phyloP scores from a whole-genome alignment of 352 stramenopile genomes.

The Pythium aristosporum region DNA sequence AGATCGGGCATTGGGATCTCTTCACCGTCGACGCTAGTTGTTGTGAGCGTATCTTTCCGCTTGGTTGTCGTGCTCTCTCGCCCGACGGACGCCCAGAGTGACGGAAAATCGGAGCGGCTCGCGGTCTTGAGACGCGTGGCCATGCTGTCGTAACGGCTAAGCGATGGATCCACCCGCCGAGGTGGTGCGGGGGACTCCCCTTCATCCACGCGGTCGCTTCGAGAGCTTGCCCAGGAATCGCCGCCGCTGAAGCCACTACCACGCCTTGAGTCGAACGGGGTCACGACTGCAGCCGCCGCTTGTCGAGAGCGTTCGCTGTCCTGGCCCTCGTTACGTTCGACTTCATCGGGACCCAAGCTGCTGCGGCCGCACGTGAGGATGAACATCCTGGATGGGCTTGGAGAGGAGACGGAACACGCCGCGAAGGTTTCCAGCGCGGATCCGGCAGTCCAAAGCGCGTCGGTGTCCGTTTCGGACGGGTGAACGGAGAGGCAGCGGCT shows the following conservation, averaged over 20 bases:
- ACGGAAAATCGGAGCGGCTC: constrained; percentile 24
- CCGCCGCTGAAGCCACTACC: constrained; percentile 2
- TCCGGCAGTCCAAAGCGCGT: background rate
- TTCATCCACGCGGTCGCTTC: constrained; percentile 3
- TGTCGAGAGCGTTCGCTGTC: background rate
- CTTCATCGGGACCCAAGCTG: constrained; percentile 24
- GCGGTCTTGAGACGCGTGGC: constrained; percentile 29
- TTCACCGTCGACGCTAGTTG: constrained; percentile 26
- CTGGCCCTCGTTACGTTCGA: constrained; percentile 7
- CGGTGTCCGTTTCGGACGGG: constrained; percentile 4
- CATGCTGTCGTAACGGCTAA: constrained; percentile 41
- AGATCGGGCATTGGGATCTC: constrained; percentile 71
- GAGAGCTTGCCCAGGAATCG: constrained; percentile 1
- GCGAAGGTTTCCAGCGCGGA: background rate
- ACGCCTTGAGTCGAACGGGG: constrained; percentile 4
- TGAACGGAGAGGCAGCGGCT: too few species aligned
- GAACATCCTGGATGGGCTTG: constrained; percentile 37
- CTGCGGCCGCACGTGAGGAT: constrained; percentile 36
- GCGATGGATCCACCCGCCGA: constrained; percentile 15
- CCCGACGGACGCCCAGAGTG: constrained; percentile 15
- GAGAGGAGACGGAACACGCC: background rate
- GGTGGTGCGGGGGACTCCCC: background rate
- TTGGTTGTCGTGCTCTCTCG: background rate
- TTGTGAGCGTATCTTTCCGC: constrained; percentile 2
- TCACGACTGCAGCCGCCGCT: background rate